phyloP scores from a whole-genome alignment of 2,329 filamentous ascomycete genomes.

The Ceratocystis destructans region DNA sequence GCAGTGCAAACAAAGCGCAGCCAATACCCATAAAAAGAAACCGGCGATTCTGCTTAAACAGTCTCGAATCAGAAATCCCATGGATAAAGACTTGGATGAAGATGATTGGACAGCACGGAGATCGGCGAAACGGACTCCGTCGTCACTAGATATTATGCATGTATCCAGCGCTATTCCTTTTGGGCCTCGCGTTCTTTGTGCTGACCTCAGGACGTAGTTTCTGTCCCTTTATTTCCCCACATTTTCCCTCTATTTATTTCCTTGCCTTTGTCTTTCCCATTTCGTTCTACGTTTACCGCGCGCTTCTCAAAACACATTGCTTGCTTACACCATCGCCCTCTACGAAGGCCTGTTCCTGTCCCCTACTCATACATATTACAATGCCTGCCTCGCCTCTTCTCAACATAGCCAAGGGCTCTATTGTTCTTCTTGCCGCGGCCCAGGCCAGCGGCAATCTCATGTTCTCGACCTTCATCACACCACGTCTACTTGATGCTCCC shows the following conservation, averaged over 20 bases:
- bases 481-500: constrained; percentile 16
- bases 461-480: constrained; percentile 3
- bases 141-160: background rate
- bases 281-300: background rate
- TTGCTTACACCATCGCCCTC: background rate
- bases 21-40: background rate
- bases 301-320: background rate
- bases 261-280: background rate
- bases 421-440: constrained; percentile 7
- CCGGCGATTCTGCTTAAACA: background rate
- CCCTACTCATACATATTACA: background rate
- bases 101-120: background rate
- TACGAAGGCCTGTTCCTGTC: background rate
- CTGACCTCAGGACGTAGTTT: background rate
- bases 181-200: background rate
- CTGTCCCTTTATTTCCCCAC: background rate
- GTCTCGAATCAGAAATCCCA: background rate
- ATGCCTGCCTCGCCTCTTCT: constrained; percentile 1
- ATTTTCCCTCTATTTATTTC: background rate
- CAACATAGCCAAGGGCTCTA: constrained; percentile 6
- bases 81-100: background rate
- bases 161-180: background rate
- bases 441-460: constrained; percentile 1
- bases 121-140: background rate
- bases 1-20: background rate